Evolutionary conservation across 1,139 yeast genomes (phyloP), one percentile per base, ranked within the genome.

Genomic region (Hemisphaericaspora xylofermentans): DNA sequence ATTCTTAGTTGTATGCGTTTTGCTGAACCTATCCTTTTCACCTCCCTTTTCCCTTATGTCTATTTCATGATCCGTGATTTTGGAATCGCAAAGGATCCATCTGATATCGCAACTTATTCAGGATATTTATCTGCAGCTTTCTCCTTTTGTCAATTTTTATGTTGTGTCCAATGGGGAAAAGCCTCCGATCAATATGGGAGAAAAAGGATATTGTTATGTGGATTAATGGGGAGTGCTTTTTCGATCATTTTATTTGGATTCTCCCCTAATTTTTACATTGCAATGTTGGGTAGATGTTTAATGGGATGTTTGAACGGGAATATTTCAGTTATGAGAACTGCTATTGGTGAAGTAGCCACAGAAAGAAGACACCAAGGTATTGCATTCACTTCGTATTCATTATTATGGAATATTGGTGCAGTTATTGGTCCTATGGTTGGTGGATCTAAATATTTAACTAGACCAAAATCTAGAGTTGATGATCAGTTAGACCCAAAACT

Each of bases 21-120:
- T 39, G 69, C 80, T 8, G 87, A 81, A 53, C 86, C 87, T 1
- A 67, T 82, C 26, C 76, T 85, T 1, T 80, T 80, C 61, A 78
- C 85, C 2, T 79, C 84, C 2, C 55, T 79, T 24, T 80, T 81
- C 56, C 86, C 87, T 2, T 82, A 81, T 53, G 71, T 81, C 19
- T 81, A 76, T 56, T 81, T 78, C 57, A 78, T 81, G 82, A 79
- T 82, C 26, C 61, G 78, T 51, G 80, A 77, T 46, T 79, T 80
- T 49, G 71, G 76, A 6, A 65, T 78, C 22, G 74, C 79, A 2
- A 68, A 71, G 25, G 71, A 71, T 17, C 76, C 78, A 43, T 71
- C 76, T 10, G 75, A 76, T 26, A 74, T 80, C 29, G 71, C 83
- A 2, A 66, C 68, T 39, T 81, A 78, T 54, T 76, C 83, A 6